Percentiles rank a stretch among this genome's conserved stretches.
These are phyloP conservation scores for Gossypium raimondii DNA, from an alignment of 345 rosid species.

Conservation along the genomic window DNA sequence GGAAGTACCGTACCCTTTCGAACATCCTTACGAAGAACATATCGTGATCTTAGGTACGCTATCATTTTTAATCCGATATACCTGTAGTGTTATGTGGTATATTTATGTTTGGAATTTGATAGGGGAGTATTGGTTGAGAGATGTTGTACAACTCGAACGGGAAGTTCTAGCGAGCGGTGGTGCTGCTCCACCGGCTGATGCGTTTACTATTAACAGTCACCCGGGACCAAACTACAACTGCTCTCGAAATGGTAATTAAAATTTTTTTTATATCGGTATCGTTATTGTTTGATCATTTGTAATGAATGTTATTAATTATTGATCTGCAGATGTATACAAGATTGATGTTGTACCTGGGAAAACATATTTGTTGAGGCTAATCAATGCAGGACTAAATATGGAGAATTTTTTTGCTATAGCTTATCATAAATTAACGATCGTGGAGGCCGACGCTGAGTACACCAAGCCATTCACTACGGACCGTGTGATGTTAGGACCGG, in stretches of 20 bases:
- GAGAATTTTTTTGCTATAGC: constrained; percentile 82
- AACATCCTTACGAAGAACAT: constrained; percentile 56
- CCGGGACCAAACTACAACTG: constrained; percentile 88
- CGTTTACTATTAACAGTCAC: constrained; percentile 76
- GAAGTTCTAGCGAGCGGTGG: constrained; percentile 61
- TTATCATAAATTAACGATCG: constrained; percentile 66
- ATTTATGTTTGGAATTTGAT: neutral
- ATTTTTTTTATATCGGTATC: neutral
- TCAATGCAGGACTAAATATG: constrained; percentile 73
- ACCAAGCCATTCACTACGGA: constrained; percentile 66
- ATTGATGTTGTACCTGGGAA: constrained; percentile 58
- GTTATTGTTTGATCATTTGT: neutral
- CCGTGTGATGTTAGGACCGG: constrained; percentile 80
- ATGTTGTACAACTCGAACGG: constrained; percentile 58
- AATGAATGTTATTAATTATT: neutral
- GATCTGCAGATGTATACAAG: constrained; percentile 56
- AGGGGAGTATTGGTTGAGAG: constrained; percentile 84
- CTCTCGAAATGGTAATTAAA: constrained; percentile 50
- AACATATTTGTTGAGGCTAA: constrained; percentile 67
- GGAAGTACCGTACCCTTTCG: constrained; percentile 68
- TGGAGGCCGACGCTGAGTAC: constrained; percentile 84
- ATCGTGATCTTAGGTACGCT: constrained; percentile 51
- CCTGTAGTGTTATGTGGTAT: neutral
- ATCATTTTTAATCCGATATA: neutral
- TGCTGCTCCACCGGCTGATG: constrained; percentile 67